Evolutionary conservation across 1,284 basidiomycete species (phyloP).

Genomic region (Kwoniella shivajii): DNA sequence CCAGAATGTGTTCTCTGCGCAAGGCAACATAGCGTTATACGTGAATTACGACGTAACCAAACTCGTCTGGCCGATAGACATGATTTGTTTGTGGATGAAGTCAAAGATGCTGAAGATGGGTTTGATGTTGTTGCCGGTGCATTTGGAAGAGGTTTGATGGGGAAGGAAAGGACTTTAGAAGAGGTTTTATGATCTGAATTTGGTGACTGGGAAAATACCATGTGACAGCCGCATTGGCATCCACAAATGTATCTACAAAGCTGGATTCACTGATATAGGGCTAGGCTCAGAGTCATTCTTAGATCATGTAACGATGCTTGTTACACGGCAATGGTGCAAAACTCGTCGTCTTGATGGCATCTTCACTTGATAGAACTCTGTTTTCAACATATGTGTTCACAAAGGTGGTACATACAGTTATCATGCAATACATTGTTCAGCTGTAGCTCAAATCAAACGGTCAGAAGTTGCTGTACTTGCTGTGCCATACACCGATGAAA

Average conservation of each 20-base stretch:
- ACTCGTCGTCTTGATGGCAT: too few relatives aligned
- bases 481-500: too few relatives aligned
- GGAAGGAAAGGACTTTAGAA: conserved; percentile 9
- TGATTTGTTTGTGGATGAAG: conserved; percentile 83
- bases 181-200: conserved; percentile 6
- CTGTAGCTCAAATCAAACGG: background rate
- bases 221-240: background rate
- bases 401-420: too few relatives aligned
- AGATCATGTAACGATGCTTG: too few relatives aligned
- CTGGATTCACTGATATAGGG: too few relatives aligned
- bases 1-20: conserved; percentile 87
- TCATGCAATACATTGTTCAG: background rate
- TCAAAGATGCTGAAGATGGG: conserved; percentile 78
- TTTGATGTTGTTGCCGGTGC: conserved; percentile 78
- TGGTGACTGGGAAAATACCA: background rate
- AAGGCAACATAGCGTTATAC: conserved; percentile 80
- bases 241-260: too few relatives aligned
- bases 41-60: conserved; percentile 82
- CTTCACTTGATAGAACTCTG: too few relatives aligned
- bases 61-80: conserved; percentile 79
- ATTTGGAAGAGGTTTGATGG: conserved; percentile 68
- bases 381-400: too few relatives aligned
- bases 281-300: too few relatives aligned
- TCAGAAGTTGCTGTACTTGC: too few relatives aligned
- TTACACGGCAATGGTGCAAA: too few relatives aligned